These are phyloP conservation scores for Amaranthus palmeri DNA, from an alignment of 148 eudicot genomes.

Conservation along the genomic window DNA sequence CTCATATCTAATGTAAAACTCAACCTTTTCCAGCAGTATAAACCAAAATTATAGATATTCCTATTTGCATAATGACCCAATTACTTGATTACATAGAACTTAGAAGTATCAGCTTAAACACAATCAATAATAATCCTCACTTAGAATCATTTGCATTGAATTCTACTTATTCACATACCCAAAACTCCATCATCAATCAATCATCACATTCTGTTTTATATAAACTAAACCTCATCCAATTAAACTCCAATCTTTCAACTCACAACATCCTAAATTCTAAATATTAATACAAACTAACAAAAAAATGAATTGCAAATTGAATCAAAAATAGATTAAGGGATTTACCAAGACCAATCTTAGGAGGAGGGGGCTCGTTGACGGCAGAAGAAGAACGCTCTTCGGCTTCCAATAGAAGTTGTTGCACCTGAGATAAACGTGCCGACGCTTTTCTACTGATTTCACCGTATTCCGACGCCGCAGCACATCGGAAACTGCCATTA, in stretches of 20 bases:
- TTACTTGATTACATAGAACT: neutral
- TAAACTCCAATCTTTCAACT: neutral
- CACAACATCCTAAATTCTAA: neutral
- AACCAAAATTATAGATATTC: neutral
- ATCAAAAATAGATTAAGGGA: neutral
- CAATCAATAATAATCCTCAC: neutral
- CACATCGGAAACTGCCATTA: constrained; percentile 29
- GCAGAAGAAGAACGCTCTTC: constrained; percentile 58
- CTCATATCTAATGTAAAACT: too few relatives aligned
- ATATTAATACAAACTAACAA: neutral
- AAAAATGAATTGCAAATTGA: neutral
- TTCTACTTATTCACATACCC: neutral
- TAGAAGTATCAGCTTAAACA: neutral
- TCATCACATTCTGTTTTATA: neutral
- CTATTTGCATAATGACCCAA: neutral
- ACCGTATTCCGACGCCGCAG: constrained; percentile 35
- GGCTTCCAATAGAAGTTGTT: constrained; percentile 57
- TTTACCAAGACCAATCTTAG: constrained; percentile 62
- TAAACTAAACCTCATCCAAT: neutral
- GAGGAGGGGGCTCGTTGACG: constrained; percentile 53
- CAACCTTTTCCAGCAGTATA: neutral
- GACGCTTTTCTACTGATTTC: constrained; percentile 52
- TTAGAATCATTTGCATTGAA: neutral
- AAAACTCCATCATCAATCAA: neutral
- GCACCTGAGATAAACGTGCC: constrained; percentile 61